phyloP scores from a whole-genome alignment of 495 filamentous ascomycete species.

The Trichocladium antarcticum region DNA sequence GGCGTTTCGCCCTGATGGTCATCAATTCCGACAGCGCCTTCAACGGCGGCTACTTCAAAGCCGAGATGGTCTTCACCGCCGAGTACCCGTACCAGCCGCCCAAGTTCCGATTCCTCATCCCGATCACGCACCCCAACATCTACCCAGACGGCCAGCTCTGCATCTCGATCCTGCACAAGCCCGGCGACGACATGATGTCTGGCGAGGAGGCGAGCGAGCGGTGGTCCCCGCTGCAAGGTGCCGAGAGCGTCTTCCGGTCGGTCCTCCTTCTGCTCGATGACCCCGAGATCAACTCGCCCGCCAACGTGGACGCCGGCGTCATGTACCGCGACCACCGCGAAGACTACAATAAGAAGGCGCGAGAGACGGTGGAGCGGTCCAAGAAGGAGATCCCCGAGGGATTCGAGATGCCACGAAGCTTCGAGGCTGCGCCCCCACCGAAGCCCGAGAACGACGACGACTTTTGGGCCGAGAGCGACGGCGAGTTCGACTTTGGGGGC shows the following conservation, averaged over 20 bases:
- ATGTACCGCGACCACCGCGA: constrained; percentile 63
- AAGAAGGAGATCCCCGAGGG: constrained; percentile 69
- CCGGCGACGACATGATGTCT: constrained; percentile 84
- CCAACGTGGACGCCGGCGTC: constrained; percentile 88
- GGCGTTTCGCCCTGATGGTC: constrained; percentile 81
- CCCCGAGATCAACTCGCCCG: constrained; percentile 82
- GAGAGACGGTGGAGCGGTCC: constrained; percentile 56
- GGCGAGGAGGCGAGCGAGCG: constrained; percentile 81
- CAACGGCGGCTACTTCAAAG: constrained; percentile 87
- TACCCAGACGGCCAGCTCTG: constrained; percentile 83
- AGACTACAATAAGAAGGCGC: constrained; percentile 57
- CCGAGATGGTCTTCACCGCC: constrained; percentile 72
- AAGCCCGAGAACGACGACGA: constrained; percentile 60
- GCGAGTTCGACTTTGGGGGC: constrained; percentile 70
- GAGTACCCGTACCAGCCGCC: constrained; percentile 92
- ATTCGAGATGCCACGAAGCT: constrained; percentile 71
- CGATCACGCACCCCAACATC: constrained; percentile 84
- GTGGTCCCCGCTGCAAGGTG: constrained; percentile 86
- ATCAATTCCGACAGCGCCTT: constrained; percentile 85
- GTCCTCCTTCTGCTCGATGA: constrained; percentile 90
- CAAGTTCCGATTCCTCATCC: constrained; percentile 74
- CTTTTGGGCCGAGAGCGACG: constrained; percentile 77
- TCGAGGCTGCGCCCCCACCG: constrained; percentile 50
- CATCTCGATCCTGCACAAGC: constrained; percentile 90
- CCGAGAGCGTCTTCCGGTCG: constrained; percentile 87